These are phyloP conservation scores for Candida berthetii DNA, from an alignment of 805 yeast genomes.

Conservation along the genomic window DNA sequence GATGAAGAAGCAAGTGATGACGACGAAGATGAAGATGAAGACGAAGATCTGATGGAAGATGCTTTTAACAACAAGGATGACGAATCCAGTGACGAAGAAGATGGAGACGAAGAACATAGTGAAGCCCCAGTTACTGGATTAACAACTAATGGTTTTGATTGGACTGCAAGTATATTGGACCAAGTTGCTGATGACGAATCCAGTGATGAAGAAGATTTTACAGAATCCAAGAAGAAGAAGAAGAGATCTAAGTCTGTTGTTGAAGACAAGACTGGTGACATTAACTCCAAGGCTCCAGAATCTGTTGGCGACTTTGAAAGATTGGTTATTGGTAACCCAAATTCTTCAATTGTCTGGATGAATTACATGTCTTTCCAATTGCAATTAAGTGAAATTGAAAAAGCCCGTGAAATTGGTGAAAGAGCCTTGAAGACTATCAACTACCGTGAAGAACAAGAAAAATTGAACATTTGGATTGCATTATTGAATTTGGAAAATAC, in stretches of 20 bases:
- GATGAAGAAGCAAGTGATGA: slow-evolving; percentile 19
- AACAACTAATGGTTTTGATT: slow-evolving; percentile 85
- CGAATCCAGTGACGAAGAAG: slow-evolving; percentile 23
- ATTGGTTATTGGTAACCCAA: slow-evolving; percentile 84
- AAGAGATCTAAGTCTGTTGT: slow-evolving; percentile 35
- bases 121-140: slow-evolving; percentile 44
- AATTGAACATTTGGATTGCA: slow-evolving; percentile 94
- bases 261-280: slow-evolving; percentile 81
- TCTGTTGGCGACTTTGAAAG: slow-evolving; percentile 91
- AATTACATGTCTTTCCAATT: slow-evolving; percentile 97
- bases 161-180: slow-evolving; percentile 89
- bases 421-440: slow-evolving; percentile 88
- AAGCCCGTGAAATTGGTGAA: slow-evolving; percentile 89
- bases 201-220: slow-evolving; percentile 43
- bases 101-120: slow-evolving; percentile 9
- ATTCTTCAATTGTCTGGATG: slow-evolving; percentile 94
- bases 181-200: slow-evolving; percentile 60
- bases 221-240: slow-evolving; percentile 38
- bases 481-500: slow-evolving; percentile 87
- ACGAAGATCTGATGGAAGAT: slow-evolving; percentile 22
- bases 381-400: slow-evolving; percentile 88
- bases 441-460: slow-evolving; percentile 89
- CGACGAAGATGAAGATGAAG: slow-evolving; percentile 26
- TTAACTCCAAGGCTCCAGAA: slow-evolving; percentile 83
- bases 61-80: slow-evolving; percentile 23